A percentile compares a stretch with the other conserved stretches of the same genome.
Evolutionary conservation across 192 early-diverging fungal genomes (phyloP).

Genomic region (Phlyctochytrium arcticum): DNA sequence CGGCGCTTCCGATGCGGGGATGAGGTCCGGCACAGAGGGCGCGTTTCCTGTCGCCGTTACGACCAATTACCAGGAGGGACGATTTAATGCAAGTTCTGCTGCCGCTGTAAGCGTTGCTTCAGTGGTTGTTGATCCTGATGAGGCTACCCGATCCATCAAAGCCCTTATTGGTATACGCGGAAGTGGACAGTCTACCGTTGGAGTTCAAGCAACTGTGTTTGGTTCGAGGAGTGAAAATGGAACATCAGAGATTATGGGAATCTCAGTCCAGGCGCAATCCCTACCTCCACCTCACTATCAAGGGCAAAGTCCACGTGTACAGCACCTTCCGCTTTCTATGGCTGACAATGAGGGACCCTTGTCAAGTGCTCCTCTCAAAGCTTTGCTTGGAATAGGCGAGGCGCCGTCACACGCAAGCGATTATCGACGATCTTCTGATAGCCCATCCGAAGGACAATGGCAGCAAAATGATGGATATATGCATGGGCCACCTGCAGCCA

Average conservation of each 20-base stretch:
- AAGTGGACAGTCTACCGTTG: neutral
- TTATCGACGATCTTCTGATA: too few relatives aligned
- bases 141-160: slow-evolving; percentile 31
- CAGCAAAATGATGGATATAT: too few relatives aligned
- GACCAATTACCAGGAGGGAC: too few relatives aligned
- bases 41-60: slow-evolving; percentile 3
- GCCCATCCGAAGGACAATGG: too few relatives aligned
- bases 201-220: slow-evolving; percentile 13
- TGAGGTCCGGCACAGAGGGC: slow-evolving; percentile 3
- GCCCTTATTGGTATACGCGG: slow-evolving; percentile 35
- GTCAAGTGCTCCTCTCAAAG: too few relatives aligned
- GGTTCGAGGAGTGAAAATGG: neutral
- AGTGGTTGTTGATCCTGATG: neutral
- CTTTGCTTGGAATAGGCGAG: too few relatives aligned
- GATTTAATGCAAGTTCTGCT: too few relatives aligned
- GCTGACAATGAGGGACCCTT: too few relatives aligned
- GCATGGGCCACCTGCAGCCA: too few relatives aligned
- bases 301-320: neutral
- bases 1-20: neutral
- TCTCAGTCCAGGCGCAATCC: slow-evolving; percentile 2
- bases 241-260: too few relatives aligned
- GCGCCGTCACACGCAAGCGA: too few relatives aligned
- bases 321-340: too few relatives aligned
- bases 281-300: neutral
- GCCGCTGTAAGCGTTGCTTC: slow-evolving; percentile 4